Percentiles rank a stretch among this genome's conserved stretches.
These are phyloP conservation scores for Thuja plicata DNA, from an alignment of 83 land plant species.

Conservation along the genomic window DNA sequence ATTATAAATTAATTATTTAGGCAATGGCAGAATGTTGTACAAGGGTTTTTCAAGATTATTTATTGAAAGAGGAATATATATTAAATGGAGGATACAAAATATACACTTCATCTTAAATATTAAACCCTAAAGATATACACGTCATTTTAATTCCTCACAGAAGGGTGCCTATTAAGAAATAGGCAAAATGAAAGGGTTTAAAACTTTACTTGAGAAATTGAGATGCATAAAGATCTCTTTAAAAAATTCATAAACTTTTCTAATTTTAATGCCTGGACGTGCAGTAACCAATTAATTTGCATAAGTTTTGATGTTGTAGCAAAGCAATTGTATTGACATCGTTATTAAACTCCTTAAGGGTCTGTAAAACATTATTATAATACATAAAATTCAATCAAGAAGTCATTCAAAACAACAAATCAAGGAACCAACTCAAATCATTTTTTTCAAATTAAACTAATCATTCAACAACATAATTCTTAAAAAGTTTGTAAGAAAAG, in stretches of 20 bases:
- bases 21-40: not conserved
- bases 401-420: not conserved
- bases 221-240: too few relatives aligned
- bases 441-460: not conserved
- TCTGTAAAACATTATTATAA: conserved; percentile 24
- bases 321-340: conserved; percentile 61
- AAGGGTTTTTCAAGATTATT: not conserved
- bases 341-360: conserved; percentile 63
- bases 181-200: too few relatives aligned
- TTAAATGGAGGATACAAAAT: too few relatives aligned
- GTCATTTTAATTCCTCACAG: too few relatives aligned
- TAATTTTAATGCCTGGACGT: too few relatives aligned
- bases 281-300: conserved; percentile 79
- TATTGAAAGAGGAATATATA: too few relatives aligned
- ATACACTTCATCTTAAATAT: too few relatives aligned
- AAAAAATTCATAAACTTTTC: too few relatives aligned
- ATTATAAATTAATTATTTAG: not conserved
- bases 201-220: too few relatives aligned
- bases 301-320: conserved; percentile 71
- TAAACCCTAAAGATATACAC: too few relatives aligned
- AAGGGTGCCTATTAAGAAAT: too few relatives aligned
- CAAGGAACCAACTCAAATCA: not conserved
- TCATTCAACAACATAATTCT: not conserved
- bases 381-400: not conserved
- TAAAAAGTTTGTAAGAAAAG: not conserved